These are phyloP conservation scores for Cornus suecica DNA, from an alignment of 148 eudicot species.

Conservation along the genomic window DNA sequence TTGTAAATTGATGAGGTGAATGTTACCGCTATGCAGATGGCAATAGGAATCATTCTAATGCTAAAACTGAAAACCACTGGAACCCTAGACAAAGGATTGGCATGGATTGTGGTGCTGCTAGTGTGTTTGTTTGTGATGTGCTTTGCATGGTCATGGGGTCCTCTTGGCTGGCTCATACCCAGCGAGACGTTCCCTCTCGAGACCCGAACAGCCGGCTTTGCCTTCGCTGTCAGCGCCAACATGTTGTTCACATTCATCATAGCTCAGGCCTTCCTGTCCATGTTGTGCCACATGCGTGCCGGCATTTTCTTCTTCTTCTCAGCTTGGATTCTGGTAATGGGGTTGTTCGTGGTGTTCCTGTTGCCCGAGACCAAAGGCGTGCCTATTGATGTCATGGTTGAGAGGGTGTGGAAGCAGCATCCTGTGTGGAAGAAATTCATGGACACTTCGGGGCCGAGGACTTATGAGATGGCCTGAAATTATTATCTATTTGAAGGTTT, in stretches of 20 bases:
- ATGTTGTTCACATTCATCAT: slow-evolving; percentile 45
- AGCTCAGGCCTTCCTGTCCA: slow-evolving; percentile 42
- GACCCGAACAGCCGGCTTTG: slow-evolving; percentile 45
- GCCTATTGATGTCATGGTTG: slow-evolving; percentile 30
- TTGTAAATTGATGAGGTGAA: background rate
- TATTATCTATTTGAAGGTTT: too few relatives aligned
- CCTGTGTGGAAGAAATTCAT: slow-evolving; percentile 40
- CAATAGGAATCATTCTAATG: slow-evolving; percentile 43
- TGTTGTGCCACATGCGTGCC: slow-evolving; percentile 42
- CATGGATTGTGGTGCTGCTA: slow-evolving; percentile 43
- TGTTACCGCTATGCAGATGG: slow-evolving; percentile 23
- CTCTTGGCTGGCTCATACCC: slow-evolving; percentile 37
- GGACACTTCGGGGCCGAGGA: slow-evolving; percentile 11
- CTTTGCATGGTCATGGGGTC: slow-evolving; percentile 62
- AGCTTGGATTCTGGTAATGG: slow-evolving; percentile 43
- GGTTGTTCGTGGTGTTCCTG: slow-evolving; percentile 33
- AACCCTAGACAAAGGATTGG: slow-evolving; percentile 24
- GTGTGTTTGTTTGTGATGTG: slow-evolving; percentile 59
- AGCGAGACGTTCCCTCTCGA: slow-evolving; percentile 44
- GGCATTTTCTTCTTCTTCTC: slow-evolving; percentile 53
- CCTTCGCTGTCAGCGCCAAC: slow-evolving; percentile 48
- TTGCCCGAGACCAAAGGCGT: slow-evolving; percentile 48
- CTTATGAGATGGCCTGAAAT: slow-evolving; percentile 14
- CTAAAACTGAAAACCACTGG: slow-evolving; percentile 30
- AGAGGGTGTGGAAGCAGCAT: slow-evolving; percentile 44